phyloP scores from a whole-genome alignment of 257 asterid genomes.

The Jasminum sambac region DNA sequence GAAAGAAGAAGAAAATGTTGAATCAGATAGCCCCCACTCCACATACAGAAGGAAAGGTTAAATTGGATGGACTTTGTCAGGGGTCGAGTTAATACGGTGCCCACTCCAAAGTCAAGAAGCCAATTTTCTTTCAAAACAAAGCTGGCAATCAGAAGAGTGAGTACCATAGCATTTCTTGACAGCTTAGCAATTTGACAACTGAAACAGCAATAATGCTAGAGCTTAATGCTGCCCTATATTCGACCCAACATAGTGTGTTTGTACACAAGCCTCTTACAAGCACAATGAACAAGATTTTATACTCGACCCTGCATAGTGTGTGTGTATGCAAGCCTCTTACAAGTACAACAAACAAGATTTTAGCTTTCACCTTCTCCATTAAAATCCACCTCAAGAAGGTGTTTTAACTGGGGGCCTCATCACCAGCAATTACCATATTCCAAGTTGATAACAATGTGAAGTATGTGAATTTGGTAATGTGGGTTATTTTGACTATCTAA shows the following conservation, averaged over 20 bases:
- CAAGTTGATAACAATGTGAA: no score
- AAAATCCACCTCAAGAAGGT: no score
- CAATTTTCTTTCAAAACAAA: conserved; percentile 19
- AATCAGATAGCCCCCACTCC: background rate
- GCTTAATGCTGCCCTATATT: background rate
- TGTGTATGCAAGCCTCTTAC: background rate
- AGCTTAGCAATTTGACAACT: conserved; percentile 15
- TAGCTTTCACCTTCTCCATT: background rate
- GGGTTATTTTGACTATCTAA: no score
- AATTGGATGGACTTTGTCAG: background rate
- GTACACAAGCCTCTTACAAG: no score
- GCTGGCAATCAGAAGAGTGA: conserved; percentile 23
- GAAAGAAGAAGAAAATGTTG: background rate
- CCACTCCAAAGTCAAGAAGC: conserved; percentile 10
- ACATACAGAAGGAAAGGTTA: background rate
- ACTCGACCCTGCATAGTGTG: background rate
- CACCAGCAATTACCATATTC: no score
- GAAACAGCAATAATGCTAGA: background rate
- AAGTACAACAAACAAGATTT: background rate
- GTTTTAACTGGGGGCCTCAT: no score
- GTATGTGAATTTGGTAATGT: no score
- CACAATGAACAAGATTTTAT: no score
- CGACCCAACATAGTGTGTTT: background rate
- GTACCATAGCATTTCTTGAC: conserved; percentile 16
- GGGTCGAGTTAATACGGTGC: conserved; percentile 1